A percentile compares a stretch with the other conserved stretches of the same genome.
phyloP scores from a whole-genome alignment of 129 eudicot species.

The Mikania micrantha region DNA sequence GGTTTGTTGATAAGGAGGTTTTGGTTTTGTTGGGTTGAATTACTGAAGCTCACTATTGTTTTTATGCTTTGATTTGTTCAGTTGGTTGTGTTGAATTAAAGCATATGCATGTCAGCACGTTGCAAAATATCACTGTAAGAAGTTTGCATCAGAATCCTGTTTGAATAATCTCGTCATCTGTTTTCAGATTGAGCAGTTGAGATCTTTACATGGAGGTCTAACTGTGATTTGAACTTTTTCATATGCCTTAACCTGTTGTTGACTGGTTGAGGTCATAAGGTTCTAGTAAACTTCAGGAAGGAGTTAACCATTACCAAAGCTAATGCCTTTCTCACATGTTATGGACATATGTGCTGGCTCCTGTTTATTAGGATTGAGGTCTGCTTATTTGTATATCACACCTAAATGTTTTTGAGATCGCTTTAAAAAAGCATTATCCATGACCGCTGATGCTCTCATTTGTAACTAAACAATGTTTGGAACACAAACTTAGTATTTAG shows the following conservation, averaged over 20 bases:
- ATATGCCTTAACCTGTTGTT: not conserved
- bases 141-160: slow-evolving; percentile 8
- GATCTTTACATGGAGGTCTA: not conserved
- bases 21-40: slow-evolving; percentile 29
- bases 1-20: slow-evolving; percentile 31
- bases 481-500: not conserved
- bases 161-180: slow-evolving; percentile 7
- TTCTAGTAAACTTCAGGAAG: slow-evolving; percentile 18
- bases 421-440: not conserved
- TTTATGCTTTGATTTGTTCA: slow-evolving; percentile 30
- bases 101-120: not conserved
- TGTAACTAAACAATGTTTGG: not conserved
- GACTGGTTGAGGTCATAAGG: slow-evolving; percentile 10
- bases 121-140: slow-evolving; percentile 16
- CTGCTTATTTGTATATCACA: not conserved
- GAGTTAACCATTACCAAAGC: not conserved
- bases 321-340: not conserved
- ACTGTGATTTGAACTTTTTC: slow-evolving; percentile 2
- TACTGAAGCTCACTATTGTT: slow-evolving; percentile 31
- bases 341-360: not conserved
- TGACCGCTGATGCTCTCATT: not conserved
- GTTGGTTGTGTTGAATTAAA: slow-evolving; percentile 30
- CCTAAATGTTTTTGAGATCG: not conserved
- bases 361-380: not conserved
- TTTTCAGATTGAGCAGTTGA: slow-evolving; percentile 4